Conservation (phyloP, 768 basidiomycete genomes). For the Amanita pseudoporphyria region DNA sequence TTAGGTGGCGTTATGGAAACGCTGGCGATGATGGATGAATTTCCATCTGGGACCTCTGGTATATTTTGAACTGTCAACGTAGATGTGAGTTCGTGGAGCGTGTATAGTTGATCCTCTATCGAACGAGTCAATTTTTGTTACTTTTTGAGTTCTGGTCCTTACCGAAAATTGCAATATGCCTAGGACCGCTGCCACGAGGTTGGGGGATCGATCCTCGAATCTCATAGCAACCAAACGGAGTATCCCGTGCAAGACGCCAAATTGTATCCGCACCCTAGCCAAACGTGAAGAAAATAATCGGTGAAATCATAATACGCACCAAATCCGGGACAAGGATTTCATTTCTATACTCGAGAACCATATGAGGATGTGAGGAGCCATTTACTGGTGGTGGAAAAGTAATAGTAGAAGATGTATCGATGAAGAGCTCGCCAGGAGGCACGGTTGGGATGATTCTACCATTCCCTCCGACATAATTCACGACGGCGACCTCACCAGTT, state of each 20-base stretch:
- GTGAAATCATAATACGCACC: constrained; percentile 24
- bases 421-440: constrained; percentile 23
- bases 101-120: constrained; percentile 32
- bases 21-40: constrained; percentile 26
- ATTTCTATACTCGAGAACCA: constrained; percentile 42
- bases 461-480: constrained; percentile 51
- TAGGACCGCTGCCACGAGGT: constrained; percentile 55
- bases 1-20: constrained; percentile 28
- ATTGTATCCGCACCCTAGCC: constrained; percentile 58
- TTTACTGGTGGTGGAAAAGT: constrained; percentile 39
- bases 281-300: neutral
- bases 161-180: constrained; percentile 35
- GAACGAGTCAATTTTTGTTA: neutral
- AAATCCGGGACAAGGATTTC: constrained; percentile 62
- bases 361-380: constrained; percentile 54
- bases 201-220: constrained; percentile 56
- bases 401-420: constrained; percentile 30
- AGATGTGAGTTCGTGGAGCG: constrained; percentile 21
- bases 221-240: constrained; percentile 32
- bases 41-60: constrained; percentile 29
- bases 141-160: neutral
- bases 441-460: constrained; percentile 42
- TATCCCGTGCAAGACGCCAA: constrained; percentile 48
- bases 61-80: constrained; percentile 34
- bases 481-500: constrained; percentile 47